Evolutionary conservation across 2,329 filamentous ascomycete species (phyloP).

Genomic region (Alternaria hordeiaustralica): DNA sequence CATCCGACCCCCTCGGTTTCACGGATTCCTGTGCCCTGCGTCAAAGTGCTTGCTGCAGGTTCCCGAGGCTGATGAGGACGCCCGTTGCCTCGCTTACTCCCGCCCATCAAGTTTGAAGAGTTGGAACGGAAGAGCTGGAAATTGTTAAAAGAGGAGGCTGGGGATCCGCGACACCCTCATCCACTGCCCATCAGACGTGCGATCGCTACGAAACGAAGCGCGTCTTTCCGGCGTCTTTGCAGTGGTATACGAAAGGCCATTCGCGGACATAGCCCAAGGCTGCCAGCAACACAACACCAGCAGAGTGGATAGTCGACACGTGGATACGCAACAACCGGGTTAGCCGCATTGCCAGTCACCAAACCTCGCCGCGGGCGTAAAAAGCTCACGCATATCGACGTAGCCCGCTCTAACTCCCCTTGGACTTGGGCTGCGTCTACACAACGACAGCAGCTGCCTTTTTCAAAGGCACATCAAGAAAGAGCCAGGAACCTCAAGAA

Average conservation of each 20-base stretch:
- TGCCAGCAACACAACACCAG: constrained; percentile 13
- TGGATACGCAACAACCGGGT: constrained; percentile 4
- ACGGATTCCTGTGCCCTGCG: constrained; percentile 17
- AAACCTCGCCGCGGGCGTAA: constrained; percentile 16
- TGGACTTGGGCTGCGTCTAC: constrained; percentile 28
- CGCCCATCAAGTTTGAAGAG: constrained; percentile 6
- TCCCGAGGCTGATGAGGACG: constrained; percentile 13
- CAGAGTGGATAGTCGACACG: constrained; percentile 11
- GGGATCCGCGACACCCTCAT: constrained; percentile 2
- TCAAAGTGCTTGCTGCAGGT: constrained; percentile 19
- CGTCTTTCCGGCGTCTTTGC: constrained; percentile 2
- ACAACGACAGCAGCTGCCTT: constrained; percentile 27
- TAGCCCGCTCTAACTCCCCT: constrained; percentile 29
- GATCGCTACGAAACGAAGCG: constrained; percentile 5
- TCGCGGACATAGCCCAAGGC: constrained; percentile 6
- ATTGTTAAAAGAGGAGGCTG: constrained; percentile 1
- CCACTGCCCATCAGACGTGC: background rate
- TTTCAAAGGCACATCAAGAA: constrained; percentile 24
- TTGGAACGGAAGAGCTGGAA: constrained; percentile 9
- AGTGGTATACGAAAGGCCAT: constrained; percentile 9
- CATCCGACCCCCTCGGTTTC: constrained; percentile 3
- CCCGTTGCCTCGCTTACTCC: constrained; percentile 17
- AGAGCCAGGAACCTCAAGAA: constrained; percentile 16
- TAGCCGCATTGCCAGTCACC: constrained; percentile 15
- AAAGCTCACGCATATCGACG: constrained; percentile 28